Conservation (phyloP, 2,329 filamentous ascomycete genomes). For the Colletotrichum australisinense region DNA sequence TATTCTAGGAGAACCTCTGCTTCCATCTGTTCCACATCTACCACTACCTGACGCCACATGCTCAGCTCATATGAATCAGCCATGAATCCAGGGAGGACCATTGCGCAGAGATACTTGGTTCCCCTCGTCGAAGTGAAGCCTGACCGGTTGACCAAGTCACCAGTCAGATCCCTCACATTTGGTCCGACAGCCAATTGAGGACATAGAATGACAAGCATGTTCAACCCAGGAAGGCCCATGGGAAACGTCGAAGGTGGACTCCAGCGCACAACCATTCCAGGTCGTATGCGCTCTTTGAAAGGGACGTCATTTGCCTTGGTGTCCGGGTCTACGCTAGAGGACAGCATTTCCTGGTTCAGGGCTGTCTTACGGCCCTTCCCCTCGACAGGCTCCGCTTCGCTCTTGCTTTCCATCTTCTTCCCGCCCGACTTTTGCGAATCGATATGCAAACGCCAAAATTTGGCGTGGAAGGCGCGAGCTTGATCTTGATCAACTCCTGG, state of each 20-base stretch:
- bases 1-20: constrained; percentile 56
- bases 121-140: constrained; percentile 18
- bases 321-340: constrained; percentile 46
- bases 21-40: constrained; percentile 50
- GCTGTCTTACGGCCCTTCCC: not conserved
- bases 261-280: constrained; percentile 55
- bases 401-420: not conserved
- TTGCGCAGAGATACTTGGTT: constrained; percentile 49
- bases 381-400: not conserved
- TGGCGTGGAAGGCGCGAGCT: constrained; percentile 53
- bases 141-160: constrained; percentile 31
- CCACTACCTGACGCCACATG: constrained; percentile 51
- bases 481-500: constrained; percentile 49
- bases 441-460: constrained; percentile 55
- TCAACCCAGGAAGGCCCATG: constrained; percentile 35
- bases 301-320: constrained; percentile 39
- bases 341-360: constrained; percentile 5
- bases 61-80: constrained; percentile 52
- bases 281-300: constrained; percentile 53
- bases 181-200: constrained; percentile 37
- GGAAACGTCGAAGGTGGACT: constrained; percentile 36
- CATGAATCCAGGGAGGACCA: constrained; percentile 47
- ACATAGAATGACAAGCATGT: constrained; percentile 48
- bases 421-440: constrained; percentile 46
- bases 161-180: constrained; percentile 38